A percentile compares a stretch with the other conserved stretches of the same genome.
Evolutionary conservation across 495 filamentous ascomycete species (phyloP).

Genomic region (Xylaria venustula): DNA sequence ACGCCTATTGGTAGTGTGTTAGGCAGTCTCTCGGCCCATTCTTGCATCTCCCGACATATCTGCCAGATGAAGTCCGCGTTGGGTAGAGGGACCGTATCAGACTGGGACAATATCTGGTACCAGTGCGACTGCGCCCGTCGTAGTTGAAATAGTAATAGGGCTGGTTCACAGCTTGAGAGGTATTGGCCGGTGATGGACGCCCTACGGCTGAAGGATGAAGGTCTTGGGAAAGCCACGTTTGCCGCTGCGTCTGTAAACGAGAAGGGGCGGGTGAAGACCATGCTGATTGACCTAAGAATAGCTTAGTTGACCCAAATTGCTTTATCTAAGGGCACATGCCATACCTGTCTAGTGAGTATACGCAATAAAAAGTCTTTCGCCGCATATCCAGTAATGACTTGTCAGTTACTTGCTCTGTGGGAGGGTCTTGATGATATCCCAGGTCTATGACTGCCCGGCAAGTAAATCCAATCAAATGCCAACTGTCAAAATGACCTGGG

Average conservation of each 20-base stretch:
- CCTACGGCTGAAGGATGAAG: constrained; percentile 33
- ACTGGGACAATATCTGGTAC: constrained; percentile 81
- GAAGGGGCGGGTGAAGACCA: constrained; percentile 76
- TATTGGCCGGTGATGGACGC: constrained; percentile 38
- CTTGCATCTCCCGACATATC: constrained; percentile 60
- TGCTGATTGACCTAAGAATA: constrained; percentile 65
- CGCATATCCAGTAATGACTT: constrained; percentile 68
- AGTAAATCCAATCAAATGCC: constrained; percentile 86
- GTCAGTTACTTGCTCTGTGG: constrained; percentile 59
- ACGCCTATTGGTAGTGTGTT: constrained; percentile 55
- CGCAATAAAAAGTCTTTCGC: constrained; percentile 78
- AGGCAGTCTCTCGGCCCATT: constrained; percentile 66
- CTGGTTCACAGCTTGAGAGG: constrained; percentile 47
- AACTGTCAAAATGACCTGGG: constrained; percentile 83
- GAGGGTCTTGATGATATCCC: constrained; percentile 85
- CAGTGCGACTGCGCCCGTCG: constrained; percentile 75
- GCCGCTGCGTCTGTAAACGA: constrained; percentile 90
- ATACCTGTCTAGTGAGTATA: constrained; percentile 83
- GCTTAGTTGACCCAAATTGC: neutral
- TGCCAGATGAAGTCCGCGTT: constrained; percentile 61
- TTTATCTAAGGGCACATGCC: constrained; percentile 8
- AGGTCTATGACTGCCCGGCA: constrained; percentile 81
- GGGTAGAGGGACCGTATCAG: constrained; percentile 56
- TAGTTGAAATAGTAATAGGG: constrained; percentile 68
- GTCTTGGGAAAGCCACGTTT: constrained; percentile 59